Evolutionary conservation across 78 protist species (phyloP).

Genomic region (Dictyostelium brefeldianum): DNA sequence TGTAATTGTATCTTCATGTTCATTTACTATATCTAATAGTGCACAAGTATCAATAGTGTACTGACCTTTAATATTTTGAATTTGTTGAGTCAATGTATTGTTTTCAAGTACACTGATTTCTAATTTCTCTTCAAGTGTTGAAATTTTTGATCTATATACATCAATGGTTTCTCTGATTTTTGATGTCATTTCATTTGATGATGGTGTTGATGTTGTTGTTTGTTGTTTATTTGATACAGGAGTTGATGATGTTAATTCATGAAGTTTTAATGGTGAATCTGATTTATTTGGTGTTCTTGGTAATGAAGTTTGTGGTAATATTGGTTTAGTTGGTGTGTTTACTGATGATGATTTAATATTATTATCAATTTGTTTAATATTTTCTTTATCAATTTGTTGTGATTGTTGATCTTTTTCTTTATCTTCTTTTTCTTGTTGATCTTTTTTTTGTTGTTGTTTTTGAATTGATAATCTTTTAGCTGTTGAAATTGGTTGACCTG

Average conservation of each 20-base stretch:
- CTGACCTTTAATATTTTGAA: background rate
- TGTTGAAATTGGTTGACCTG: background rate
- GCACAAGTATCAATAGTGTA: constrained; percentile 12
- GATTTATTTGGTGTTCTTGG: background rate
- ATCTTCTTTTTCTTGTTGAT: background rate
- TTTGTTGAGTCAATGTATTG: constrained; percentile 44
- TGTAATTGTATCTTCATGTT: constrained; percentile 22
- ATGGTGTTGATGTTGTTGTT: background rate
- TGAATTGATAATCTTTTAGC: constrained; percentile 36
- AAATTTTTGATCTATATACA: constrained; percentile 39
- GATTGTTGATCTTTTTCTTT: background rate
- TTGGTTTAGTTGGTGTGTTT: constrained; percentile 24
- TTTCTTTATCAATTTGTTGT: constrained; percentile 2
- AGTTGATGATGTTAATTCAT: background rate
- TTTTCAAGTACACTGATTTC: background rate
- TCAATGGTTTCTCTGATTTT: constrained; percentile 53
- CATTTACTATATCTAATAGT: constrained; percentile 30
- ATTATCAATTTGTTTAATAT: background rate
- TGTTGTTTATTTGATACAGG: background rate
- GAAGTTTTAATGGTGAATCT: background rate
- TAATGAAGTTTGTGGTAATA: background rate
- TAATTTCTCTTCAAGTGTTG: constrained; percentile 32
- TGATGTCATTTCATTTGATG: constrained; percentile 16
- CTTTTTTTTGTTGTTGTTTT: constrained; percentile 15
- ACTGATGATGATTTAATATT: background rate